These are phyloP conservation scores for Cyclocybe aegerita DNA, from an alignment of 768 basidiomycete species.

Conservation along the genomic window DNA sequence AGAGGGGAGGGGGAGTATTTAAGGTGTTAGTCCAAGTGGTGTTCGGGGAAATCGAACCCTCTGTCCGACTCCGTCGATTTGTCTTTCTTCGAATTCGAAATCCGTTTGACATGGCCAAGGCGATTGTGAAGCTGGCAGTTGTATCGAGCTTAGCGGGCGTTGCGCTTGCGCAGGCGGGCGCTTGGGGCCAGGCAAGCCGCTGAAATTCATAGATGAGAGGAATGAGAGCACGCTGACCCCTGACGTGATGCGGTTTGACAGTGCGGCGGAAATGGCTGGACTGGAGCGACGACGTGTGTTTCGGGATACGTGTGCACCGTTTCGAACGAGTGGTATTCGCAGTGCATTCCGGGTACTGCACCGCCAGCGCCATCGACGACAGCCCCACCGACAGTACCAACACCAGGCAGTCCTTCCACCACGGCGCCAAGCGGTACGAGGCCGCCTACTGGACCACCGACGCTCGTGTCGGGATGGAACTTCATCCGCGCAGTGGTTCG, in stretches of 20 bases:
- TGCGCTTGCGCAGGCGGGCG: conserved; percentile 12
- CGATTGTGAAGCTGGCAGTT: conserved; percentile 20
- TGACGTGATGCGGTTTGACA: conserved; percentile 14
- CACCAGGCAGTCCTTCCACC: conserved; percentile 16
- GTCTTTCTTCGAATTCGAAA: too few species aligned
- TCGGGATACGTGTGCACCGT: conserved; percentile 45
- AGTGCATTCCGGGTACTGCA: conserved; percentile 48
- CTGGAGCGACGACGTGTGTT: conserved; percentile 49
- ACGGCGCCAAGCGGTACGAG: not conserved
- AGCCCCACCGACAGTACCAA: conserved; percentile 1
- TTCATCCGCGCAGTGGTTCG: conserved; percentile 19
- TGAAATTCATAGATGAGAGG: not conserved
- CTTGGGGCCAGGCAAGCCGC: conserved; percentile 35
- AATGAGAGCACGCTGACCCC: not conserved
- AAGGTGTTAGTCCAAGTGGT: too few species aligned
- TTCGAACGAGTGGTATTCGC: conserved; percentile 49
- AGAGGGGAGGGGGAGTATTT: conserved; percentile 2
- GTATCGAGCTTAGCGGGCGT: conserved; percentile 1
- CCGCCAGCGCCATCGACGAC: conserved; percentile 26
- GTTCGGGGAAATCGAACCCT: not conserved
- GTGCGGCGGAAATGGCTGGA: conserved; percentile 56
- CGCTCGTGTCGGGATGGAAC: conserved; percentile 8
- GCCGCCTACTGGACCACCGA: not conserved
- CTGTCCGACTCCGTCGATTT: conserved; percentile 1
- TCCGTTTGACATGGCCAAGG: not conserved